Evolutionary conservation across 306 rosid species (phyloP).

Genomic region (Fragaria vesca): DNA sequence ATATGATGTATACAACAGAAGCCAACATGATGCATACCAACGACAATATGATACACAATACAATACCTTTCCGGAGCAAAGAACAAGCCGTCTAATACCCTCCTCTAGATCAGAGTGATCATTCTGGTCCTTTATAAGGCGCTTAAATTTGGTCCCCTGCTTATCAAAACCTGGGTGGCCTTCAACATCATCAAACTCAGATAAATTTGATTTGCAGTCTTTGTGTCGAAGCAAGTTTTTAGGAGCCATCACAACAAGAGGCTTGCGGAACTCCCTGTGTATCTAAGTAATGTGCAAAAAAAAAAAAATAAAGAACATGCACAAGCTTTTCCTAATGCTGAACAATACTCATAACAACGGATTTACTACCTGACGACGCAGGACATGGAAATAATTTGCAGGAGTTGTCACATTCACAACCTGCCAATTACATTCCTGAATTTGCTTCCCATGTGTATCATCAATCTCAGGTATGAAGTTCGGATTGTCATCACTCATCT

Average conservation of each 20-base stretch:
- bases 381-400: constrained; percentile 94
- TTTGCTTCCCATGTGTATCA: constrained; percentile 78
- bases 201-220: constrained; percentile 84
- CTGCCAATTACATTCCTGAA: constrained; percentile 98
- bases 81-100: constrained; percentile 82
- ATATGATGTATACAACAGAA: neutral
- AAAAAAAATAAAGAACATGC: constrained; percentile 1
- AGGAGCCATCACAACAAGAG: constrained; percentile 94
- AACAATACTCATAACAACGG: constrained; percentile 13
- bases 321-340: neutral
- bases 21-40: neutral
- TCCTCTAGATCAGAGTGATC: constrained; percentile 66
- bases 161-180: constrained; percentile 99
- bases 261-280: constrained; percentile 92
- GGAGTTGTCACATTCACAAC: constrained; percentile 95
- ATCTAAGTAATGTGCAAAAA: constrained; percentile 42
- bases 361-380: constrained; percentile 83
- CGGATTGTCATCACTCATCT: constrained; percentile 99
- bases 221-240: constrained; percentile 88
- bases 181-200: constrained; percentile 95
- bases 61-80: constrained; percentile 88
- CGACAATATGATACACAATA: neutral
- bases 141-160: constrained; percentile 96
- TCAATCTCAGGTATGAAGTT: constrained; percentile 93
- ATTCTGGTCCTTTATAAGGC: constrained; percentile 88